Conservation (phyloP, 331 rosid genomes). For the Quercus phellos region DNA sequence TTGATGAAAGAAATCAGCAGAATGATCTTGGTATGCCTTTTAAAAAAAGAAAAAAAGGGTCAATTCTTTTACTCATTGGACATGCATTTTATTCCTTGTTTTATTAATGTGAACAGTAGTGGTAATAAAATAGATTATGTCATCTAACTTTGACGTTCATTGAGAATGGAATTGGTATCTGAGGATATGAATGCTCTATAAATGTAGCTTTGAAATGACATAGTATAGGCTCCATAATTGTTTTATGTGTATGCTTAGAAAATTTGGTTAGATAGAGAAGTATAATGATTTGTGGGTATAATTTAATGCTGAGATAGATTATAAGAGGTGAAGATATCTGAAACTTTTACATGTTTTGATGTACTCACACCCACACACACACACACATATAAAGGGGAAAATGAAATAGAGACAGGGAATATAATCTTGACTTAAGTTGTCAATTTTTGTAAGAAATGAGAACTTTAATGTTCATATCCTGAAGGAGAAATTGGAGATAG, state of each 20-base stretch:
- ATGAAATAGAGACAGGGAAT: background rate
- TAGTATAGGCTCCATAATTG: background rate
- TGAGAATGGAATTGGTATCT: background rate
- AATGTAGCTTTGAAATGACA: background rate
- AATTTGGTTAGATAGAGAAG: background rate
- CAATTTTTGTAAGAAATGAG: background rate
- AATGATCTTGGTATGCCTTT: slow-evolving; percentile 43
- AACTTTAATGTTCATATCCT: background rate
- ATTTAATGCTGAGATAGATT: background rate
- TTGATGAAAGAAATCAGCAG: slow-evolving; percentile 31
- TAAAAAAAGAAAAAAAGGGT: background rate
- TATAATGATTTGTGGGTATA: background rate
- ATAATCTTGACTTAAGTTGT: background rate
- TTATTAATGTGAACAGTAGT: background rate
- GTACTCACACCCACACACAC: background rate
- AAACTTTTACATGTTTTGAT: background rate
- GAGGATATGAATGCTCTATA: background rate
- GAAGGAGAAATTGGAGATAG: background rate
- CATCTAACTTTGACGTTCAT: background rate
- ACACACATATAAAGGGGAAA: background rate
- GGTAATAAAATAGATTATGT: too few species aligned
- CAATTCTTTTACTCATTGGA: background rate
- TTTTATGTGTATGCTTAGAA: background rate
- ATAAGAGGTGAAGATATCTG: background rate
- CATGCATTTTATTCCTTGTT: background rate